These are phyloP conservation scores for Styphnolobium japonicum DNA, from an alignment of 306 rosid species.

Conservation along the genomic window DNA sequence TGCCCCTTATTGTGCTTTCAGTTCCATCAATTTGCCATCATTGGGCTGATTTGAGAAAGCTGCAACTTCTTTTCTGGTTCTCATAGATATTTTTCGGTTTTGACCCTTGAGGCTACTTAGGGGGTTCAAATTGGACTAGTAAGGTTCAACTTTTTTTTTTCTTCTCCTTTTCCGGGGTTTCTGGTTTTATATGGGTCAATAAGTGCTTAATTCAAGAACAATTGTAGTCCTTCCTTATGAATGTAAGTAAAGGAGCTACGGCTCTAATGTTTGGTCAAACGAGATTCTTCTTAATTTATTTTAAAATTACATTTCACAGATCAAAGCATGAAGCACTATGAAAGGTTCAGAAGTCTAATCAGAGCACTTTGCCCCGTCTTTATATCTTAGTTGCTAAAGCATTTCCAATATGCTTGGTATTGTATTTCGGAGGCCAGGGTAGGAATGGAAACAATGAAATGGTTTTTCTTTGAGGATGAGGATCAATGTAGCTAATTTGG, in stretches of 20 bases:
- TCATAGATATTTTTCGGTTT: conserved; percentile 25
- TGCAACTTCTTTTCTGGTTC: conserved; percentile 3
- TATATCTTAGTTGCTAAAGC: too few relatives aligned
- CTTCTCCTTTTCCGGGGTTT: conserved; percentile 1
- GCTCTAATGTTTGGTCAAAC: too few relatives aligned
- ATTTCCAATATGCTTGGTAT: not conserved
- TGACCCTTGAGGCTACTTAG: conserved; percentile 23
- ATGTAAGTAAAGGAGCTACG: too few relatives aligned
- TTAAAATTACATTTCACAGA: too few relatives aligned
- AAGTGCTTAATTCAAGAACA: not conserved
- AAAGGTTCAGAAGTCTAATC: too few relatives aligned
- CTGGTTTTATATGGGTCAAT: conserved; percentile 10
- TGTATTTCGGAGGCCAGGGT: not conserved
- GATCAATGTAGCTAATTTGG: conserved; percentile 26
- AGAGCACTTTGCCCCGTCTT: too few relatives aligned
- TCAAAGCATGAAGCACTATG: too few relatives aligned
- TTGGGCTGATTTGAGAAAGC: conserved; percentile 16
- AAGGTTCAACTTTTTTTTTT: not conserved
- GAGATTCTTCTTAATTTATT: too few relatives aligned
- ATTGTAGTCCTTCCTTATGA: too few relatives aligned
- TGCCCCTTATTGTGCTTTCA: too few relatives aligned
- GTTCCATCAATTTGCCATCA: conserved; percentile 25
- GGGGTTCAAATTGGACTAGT: conserved; percentile 2
- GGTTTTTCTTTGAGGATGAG: not conserved
- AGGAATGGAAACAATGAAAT: conserved; percentile 10